Evolutionary conservation across 2,329 filamentous ascomycete species (phyloP).

Genomic region (Neurospora crassa): DNA sequence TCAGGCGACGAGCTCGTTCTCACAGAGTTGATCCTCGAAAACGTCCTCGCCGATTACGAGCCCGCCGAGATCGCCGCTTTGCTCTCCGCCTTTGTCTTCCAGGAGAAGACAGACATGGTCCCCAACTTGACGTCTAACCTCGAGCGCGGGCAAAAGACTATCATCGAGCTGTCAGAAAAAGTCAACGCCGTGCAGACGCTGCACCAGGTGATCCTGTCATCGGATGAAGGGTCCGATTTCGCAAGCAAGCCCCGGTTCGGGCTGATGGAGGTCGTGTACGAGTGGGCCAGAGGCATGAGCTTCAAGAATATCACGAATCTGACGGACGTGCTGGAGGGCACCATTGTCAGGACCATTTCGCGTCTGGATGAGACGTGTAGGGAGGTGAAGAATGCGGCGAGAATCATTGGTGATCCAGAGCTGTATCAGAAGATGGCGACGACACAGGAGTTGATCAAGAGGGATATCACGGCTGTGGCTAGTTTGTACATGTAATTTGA

Average conservation of each 20-base stretch:
- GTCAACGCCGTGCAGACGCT: slow-evolving; percentile 83
- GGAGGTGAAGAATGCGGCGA: slow-evolving; percentile 93
- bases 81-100: slow-evolving; percentile 91
- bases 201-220: slow-evolving; percentile 83
- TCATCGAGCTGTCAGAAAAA: slow-evolving; percentile 83
- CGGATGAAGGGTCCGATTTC: slow-evolving; percentile 89
- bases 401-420: slow-evolving; percentile 88
- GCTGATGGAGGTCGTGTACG: slow-evolving; percentile 94
- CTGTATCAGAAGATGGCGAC: slow-evolving; percentile 95
- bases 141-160: slow-evolving; percentile 73
- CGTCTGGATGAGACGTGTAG: slow-evolving; percentile 90
- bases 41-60: slow-evolving; percentile 89
- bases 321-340: slow-evolving; percentile 94
- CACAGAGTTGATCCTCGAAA: slow-evolving; percentile 92
- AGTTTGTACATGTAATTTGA: slow-evolving; percentile 66
- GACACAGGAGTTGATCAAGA: slow-evolving; percentile 95
- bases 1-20: slow-evolving; percentile 93
- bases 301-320: slow-evolving; percentile 96
- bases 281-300: slow-evolving; percentile 96
- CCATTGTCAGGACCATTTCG: slow-evolving; percentile 91
- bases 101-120: slow-evolving; percentile 81
- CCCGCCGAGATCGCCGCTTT: slow-evolving; percentile 94
- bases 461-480: slow-evolving; percentile 86
- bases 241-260: slow-evolving; percentile 80
- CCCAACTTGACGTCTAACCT: slow-evolving; percentile 76